Conservation (phyloP, 1,139 yeast genomes). For the Yamadazyma oceani region DNA sequence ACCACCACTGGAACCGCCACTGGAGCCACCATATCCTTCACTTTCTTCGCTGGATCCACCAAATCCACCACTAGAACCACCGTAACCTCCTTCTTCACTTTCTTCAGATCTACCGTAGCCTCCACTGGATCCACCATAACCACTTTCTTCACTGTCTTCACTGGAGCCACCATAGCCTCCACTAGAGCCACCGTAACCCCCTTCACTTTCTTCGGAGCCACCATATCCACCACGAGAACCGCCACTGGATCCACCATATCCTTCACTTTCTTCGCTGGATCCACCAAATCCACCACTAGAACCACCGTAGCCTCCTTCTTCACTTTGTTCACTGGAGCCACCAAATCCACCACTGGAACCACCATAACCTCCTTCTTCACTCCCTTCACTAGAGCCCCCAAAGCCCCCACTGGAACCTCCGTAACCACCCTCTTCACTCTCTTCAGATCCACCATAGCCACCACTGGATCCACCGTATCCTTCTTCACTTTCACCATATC, state of each 20-base stretch:
- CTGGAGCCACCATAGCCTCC: conserved; percentile 16
- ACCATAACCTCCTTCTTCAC: conserved; percentile 14
- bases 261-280: conserved; percentile 1
- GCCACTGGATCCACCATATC: conserved; percentile 10
- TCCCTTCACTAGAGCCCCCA: conserved; percentile 16
- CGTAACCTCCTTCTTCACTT: conserved; percentile 14
- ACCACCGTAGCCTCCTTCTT: conserved; percentile 16
- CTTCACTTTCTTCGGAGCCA: conserved; percentile 16
- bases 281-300: conserved; percentile 7
- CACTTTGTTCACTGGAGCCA: conserved; percentile 10
- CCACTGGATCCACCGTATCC: conserved; percentile 10
- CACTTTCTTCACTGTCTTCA: conserved; percentile 18
- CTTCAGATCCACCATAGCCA: conserved; percentile 16
- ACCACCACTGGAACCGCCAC: conserved; percentile 13
- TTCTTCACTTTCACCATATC: conserved; percentile 9
- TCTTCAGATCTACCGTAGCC: conserved; percentile 13
- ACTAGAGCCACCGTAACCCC: conserved; percentile 18
- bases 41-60: conserved; percentile 11
- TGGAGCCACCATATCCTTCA: conserved; percentile 21
- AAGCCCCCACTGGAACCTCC: conserved; percentile 19
- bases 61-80: conserved; percentile 14
- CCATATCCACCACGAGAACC: conserved; percentile 17
- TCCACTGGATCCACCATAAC: conserved; percentile 19
- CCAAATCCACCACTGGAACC: conserved; percentile 15
- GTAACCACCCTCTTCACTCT: conserved; percentile 18